phyloP scores from a whole-genome alignment of 352 stramenopile species.

The Paralagenidium karlingii region DNA sequence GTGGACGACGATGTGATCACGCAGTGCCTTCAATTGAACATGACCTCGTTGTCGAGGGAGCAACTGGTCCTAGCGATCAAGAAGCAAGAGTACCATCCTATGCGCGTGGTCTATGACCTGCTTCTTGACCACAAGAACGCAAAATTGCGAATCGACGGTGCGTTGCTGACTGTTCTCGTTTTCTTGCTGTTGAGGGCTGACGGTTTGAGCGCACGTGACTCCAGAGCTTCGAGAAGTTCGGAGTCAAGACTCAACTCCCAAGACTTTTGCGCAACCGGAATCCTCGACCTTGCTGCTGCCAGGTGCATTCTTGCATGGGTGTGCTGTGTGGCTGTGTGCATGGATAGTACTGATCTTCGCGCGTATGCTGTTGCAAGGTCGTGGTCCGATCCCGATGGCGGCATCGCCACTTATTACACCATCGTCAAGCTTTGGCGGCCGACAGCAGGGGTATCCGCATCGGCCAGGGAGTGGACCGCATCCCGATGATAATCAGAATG shows the following conservation, averaged over 20 bases:
- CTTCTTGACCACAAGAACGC: constrained; percentile 97
- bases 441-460: constrained; percentile 5
- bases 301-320: constrained; percentile 7
- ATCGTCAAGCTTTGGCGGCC: constrained; percentile 14
- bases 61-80: constrained; percentile 34
- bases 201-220: background rate
- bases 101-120: constrained; percentile 95
- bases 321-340: background rate
- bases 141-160: constrained; percentile 85
- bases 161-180: background rate
- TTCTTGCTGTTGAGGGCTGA: background rate
- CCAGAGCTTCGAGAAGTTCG: constrained; percentile 71
- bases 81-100: constrained; percentile 42
- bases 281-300: constrained; percentile 50
- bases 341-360: background rate
- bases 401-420: constrained; percentile 63
- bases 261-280: constrained; percentile 63
- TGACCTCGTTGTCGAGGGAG: constrained; percentile 31
- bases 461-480: background rate
- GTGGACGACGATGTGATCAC: constrained; percentile 65
- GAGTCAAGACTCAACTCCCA: constrained; percentile 52
- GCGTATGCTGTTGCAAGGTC: constrained; percentile 10
- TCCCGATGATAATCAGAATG: background rate
- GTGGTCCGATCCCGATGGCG: constrained; percentile 67
- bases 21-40: constrained; percentile 43